These are phyloP conservation scores for Allantophomopsis lycopodina DNA, from an alignment of 2,329 filamentous ascomycete species.

Conservation along the genomic window DNA sequence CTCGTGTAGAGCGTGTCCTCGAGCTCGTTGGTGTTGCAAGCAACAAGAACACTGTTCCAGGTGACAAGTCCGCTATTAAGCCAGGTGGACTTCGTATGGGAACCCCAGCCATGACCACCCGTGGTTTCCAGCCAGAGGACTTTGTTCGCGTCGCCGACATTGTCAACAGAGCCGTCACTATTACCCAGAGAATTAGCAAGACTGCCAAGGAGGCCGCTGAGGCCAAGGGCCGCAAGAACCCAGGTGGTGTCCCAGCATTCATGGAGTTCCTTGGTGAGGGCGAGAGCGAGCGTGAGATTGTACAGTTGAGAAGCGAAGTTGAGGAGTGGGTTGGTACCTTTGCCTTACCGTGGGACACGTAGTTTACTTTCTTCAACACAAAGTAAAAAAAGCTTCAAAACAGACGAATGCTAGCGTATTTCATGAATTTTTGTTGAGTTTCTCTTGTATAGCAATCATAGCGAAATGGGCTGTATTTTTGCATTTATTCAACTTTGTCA, in stretches of 20 bases:
- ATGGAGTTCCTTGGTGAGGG: conserved; percentile 55
- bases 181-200: conserved; percentile 65
- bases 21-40: conserved; percentile 92
- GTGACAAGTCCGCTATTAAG: conserved; percentile 84
- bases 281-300: conserved; percentile 54
- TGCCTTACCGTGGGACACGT: conserved; percentile 48
- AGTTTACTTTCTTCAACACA: too few species aligned
- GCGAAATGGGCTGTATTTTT: too few species aligned
- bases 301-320: conserved; percentile 62
- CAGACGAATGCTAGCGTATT: too few species aligned
- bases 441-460: too few species aligned
- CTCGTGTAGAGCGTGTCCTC: conserved; percentile 77
- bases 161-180: conserved; percentile 69
- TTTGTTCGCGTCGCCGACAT: conserved; percentile 79
- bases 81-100: conserved; percentile 90
- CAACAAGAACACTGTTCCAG: conserved; percentile 98
- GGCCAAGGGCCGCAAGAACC: conserved; percentile 51
- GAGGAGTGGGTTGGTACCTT: conserved; percentile 67
- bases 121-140: conserved; percentile 81
- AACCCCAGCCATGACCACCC: conserved; percentile 93
- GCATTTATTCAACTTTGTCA: too few species aligned
- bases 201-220: conserved; percentile 55
- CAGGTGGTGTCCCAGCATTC: conserved; percentile 52
- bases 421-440: too few species aligned
- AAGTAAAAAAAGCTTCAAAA: too few species aligned